Base-by-base conservation (phyloP, 2,329 filamentous ascomycete species). In the Colletotrichum coccodes region DNA sequence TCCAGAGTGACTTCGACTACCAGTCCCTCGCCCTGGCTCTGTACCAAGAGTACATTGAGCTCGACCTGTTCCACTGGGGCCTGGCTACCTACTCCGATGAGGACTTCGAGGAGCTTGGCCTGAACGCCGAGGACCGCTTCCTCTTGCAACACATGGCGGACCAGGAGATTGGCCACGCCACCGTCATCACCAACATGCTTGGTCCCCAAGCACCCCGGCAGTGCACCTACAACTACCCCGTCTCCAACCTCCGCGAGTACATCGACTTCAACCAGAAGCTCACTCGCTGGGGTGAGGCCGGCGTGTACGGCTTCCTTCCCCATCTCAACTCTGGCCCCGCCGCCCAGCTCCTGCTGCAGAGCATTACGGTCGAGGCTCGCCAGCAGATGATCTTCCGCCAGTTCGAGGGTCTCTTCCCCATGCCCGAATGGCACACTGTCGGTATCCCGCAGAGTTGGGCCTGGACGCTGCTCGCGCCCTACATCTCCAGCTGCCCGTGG, bases 331-430 rank as follows among this genome's bases (percentile, higher is more conserved):
- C 91, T 0, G 90, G 92, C 5, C 91, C 93, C 73, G 91, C 91
- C 14, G 93, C 88, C 0, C 90, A 91, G 75, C 81, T 96, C 18
- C 84, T 97, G 3, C 83, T 93, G 3, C 92, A 94, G 79, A 91
- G 91, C 23, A 93, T 96, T 75, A 88, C 92, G 4, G 91, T 90
- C 12, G 93, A 96, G 77, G 92, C 93, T 0, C 90, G 93, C 0
- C 94, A 97, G 82, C 92, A 97, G 81, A 85, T 95, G 83, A 90
- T 93, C 72, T 96, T 96, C 85, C 90, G 94, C 23, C 93, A 96
- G 76, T 94, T 96, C 77, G 86, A 89, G 38, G 94, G 93, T 18
- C 86, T 94, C 7, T 92, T 93, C 79, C 91, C 94, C 26, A 93
- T 94, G 91, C 92, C 93, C 0, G 91, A 92, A 11, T 96, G 92